Conservation (phyloP, 108 stramenopile species). For the Tribonema minus region DNA sequence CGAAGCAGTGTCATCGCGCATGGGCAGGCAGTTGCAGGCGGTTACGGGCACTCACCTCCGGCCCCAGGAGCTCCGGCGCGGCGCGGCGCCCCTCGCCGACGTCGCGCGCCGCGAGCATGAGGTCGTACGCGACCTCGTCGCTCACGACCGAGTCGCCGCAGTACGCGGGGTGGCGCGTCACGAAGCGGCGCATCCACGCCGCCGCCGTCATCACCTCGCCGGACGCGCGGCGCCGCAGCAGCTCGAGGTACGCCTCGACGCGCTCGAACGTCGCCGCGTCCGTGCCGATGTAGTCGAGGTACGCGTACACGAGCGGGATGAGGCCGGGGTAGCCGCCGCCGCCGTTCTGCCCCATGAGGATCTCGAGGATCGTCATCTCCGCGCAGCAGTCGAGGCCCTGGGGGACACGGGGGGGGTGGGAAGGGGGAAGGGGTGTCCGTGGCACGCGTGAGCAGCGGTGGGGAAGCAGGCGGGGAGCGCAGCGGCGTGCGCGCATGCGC, state of each 20-base stretch:
- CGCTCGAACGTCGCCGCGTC: slow-evolving; percentile 70
- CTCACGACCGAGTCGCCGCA: slow-evolving; percentile 82
- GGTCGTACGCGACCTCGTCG: slow-evolving; percentile 74
- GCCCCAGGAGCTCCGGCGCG: slow-evolving; percentile 29
- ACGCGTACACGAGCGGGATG: slow-evolving; percentile 86
- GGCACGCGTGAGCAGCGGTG: slow-evolving; percentile 65
- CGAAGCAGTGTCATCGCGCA: too few relatives aligned
- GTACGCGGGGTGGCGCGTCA: slow-evolving; percentile 84
- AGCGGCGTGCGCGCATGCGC: too few relatives aligned
- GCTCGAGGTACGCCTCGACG: slow-evolving; percentile 71
- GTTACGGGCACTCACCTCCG: too few relatives aligned
- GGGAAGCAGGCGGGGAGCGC: too few relatives aligned
- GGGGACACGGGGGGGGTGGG: too few relatives aligned
- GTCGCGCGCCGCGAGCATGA: slow-evolving; percentile 27
- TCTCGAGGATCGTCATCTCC: slow-evolving; percentile 95
- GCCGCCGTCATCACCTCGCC: slow-evolving; percentile 90
- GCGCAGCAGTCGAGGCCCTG: slow-evolving; percentile 85
- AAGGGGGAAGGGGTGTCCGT: too few relatives aligned
- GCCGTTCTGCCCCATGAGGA: slow-evolving; percentile 78
- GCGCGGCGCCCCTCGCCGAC: neutral
- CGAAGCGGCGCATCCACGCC: slow-evolving; percentile 87
- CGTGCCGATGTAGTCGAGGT: slow-evolving; percentile 88
- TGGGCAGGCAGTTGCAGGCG: too few relatives aligned
- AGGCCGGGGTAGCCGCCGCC: slow-evolving; percentile 91
- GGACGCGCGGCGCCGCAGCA: slow-evolving; percentile 72